phyloP scores from a whole-genome alignment of 2,329 filamentous ascomycete genomes.

The Apiospora sp. region DNA sequence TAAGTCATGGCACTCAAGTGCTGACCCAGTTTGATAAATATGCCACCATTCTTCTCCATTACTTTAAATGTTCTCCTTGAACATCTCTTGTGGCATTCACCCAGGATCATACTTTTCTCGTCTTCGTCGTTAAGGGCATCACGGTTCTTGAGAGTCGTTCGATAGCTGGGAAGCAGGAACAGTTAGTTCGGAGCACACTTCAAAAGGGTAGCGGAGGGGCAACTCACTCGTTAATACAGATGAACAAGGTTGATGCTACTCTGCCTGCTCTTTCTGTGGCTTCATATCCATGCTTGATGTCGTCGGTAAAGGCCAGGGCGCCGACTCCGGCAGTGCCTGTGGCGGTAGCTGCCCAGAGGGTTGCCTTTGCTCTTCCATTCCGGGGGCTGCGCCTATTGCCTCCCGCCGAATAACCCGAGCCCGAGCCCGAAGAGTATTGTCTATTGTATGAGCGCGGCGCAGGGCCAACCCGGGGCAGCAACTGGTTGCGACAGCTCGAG shows the following conservation, averaged over 20 bases:
- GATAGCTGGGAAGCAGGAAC: conserved; percentile 70
- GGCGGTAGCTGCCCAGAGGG: conserved; percentile 55
- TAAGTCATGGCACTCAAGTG: conserved; percentile 98
- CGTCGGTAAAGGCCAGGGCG: conserved; percentile 65
- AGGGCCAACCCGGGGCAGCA: conserved; percentile 42
- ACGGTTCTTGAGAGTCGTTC: conserved; percentile 77
- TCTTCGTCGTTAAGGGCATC: conserved; percentile 68
- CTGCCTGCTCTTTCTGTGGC: conserved; percentile 80
- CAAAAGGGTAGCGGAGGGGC: background rate
- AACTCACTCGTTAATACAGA: conserved; percentile 87
- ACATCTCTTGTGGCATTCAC: conserved; percentile 90
- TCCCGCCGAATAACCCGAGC: conserved; percentile 30
- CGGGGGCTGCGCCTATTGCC: conserved; percentile 29
- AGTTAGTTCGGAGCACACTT: background rate
- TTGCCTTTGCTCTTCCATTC: conserved; percentile 28
- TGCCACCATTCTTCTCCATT: conserved; percentile 94
- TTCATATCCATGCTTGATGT: conserved; percentile 79
- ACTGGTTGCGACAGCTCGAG: conserved; percentile 53
- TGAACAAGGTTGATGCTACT: conserved; percentile 75
- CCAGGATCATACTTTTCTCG: conserved; percentile 73
- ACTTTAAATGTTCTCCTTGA: conserved; percentile 86
- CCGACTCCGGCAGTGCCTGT: conserved; percentile 59
- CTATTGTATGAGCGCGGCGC: conserved; percentile 34
- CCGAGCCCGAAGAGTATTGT: conserved; percentile 34
- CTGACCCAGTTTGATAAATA: conserved; percentile 98